Evolutionary conservation across 176 grass and related monocot species (phyloP).

Genomic region (Carex parvula): DNA sequence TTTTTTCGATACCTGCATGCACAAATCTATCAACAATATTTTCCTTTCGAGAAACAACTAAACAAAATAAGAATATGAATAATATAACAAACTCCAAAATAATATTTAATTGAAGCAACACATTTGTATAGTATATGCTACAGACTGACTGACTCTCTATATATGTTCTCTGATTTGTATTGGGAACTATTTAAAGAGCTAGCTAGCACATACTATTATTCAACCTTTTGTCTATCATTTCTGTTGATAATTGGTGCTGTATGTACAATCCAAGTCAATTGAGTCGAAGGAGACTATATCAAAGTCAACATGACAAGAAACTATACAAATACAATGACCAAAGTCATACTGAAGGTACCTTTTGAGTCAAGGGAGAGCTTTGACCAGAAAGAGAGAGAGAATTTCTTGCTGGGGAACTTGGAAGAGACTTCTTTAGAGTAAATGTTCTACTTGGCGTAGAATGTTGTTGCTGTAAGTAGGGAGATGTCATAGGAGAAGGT

Average conservation of each 20-base stretch:
- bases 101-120: background rate
- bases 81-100: background rate
- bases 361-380: constrained; percentile 9
- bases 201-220: background rate
- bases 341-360: constrained; percentile 6
- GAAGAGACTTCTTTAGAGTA: constrained; percentile 53
- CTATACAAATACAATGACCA: background rate
- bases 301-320: background rate
- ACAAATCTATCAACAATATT: background rate
- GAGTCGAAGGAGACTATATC: background rate
- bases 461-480: constrained; percentile 35
- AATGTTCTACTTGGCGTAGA: constrained; percentile 29
- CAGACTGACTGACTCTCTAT: background rate
- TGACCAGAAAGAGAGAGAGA: background rate
- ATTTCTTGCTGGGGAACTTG: constrained; percentile 17
- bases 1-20: constrained; percentile 54
- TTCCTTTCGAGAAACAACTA: background rate
- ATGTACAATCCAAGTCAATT: background rate
- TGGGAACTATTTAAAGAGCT: background rate
- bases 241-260: background rate
- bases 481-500: constrained; percentile 42
- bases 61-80: background rate
- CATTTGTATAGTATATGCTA: background rate
- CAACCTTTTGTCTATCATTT: background rate
- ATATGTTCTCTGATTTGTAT: background rate